These are phyloP conservation scores for Volutella citrinella DNA, from an alignment of 2,329 filamentous ascomycete genomes.

Conservation along the genomic window DNA sequence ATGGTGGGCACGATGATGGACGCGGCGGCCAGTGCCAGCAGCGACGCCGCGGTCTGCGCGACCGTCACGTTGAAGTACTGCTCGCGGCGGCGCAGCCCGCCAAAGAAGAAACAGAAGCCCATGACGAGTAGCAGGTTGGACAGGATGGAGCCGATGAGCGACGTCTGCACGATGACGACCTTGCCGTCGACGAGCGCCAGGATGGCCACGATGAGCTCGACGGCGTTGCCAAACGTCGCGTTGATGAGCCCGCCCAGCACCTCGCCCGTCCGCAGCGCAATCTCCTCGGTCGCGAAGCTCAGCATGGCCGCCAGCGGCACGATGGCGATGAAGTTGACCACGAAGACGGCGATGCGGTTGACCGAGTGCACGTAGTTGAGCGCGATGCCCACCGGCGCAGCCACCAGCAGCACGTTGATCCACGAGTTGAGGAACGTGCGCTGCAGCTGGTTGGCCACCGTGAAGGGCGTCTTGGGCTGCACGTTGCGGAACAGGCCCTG, in stretches of 20 bases:
- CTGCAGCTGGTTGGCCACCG: conserved; percentile 63
- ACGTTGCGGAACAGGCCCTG: conserved; percentile 43
- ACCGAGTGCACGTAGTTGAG: conserved; percentile 60
- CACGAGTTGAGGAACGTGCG: conserved; percentile 78
- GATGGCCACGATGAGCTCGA: conserved; percentile 85
- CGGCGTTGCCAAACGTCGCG: conserved; percentile 88
- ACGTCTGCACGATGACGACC: conserved; percentile 86
- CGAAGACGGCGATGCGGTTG: conserved; percentile 65
- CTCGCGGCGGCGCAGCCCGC: conserved; percentile 72
- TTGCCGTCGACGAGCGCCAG: conserved; percentile 74
- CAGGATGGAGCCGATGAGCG: conserved; percentile 85
- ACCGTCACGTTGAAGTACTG: conserved; percentile 93
- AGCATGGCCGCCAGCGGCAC: conserved; percentile 85
- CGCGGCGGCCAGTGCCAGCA: conserved; percentile 75
- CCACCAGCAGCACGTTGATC: conserved; percentile 79
- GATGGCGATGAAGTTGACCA: conserved; percentile 92
- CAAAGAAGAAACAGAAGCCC: conserved; percentile 91
- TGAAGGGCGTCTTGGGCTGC: conserved; percentile 54
- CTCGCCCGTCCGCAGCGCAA: conserved; percentile 78
- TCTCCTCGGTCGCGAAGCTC: conserved; percentile 85
- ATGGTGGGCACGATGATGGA: conserved; percentile 88
- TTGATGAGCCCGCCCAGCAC: conserved; percentile 86
- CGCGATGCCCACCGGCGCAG: conserved; percentile 76
- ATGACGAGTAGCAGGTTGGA: conserved; percentile 87
- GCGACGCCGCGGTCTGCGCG: conserved; percentile 80